Conservation (phyloP, 148 eudicot species). For the Rheum nobile region DNA sequence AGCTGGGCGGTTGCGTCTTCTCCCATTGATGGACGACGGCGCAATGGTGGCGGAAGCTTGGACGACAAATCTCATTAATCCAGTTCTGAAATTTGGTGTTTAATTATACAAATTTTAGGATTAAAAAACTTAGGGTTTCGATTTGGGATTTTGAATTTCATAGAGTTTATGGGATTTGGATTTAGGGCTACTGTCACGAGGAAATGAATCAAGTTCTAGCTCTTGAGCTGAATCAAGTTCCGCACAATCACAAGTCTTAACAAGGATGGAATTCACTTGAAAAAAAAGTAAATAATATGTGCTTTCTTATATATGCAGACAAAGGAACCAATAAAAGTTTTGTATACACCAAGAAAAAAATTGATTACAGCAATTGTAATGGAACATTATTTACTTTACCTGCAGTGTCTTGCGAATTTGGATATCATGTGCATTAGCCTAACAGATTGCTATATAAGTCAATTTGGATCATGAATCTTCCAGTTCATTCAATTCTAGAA, state of each 20-base stretch:
- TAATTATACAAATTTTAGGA: too few species aligned
- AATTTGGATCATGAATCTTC: neutral
- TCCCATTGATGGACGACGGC: too few species aligned
- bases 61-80: too few species aligned
- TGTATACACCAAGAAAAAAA: neutral
- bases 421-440: too few species aligned
- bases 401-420: constrained; percentile 49
- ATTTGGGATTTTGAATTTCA: too few species aligned
- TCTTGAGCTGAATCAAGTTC: constrained; percentile 49
- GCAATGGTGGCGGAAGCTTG: too few species aligned
- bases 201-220: constrained; percentile 90
- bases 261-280: neutral
- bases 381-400: constrained; percentile 27
- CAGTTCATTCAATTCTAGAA: neutral
- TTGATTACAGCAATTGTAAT: neutral
- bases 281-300: neutral
- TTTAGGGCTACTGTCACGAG: constrained; percentile 42
- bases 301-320: neutral
- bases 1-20: too few species aligned
- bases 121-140: too few species aligned
- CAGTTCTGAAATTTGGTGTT: too few species aligned
- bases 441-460: too few species aligned
- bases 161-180: too few species aligned
- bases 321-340: neutral
- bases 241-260: neutral